Conservation (phyloP, 371 early-diverging fungal species). For the Capillidium rhysosporum region DNA sequence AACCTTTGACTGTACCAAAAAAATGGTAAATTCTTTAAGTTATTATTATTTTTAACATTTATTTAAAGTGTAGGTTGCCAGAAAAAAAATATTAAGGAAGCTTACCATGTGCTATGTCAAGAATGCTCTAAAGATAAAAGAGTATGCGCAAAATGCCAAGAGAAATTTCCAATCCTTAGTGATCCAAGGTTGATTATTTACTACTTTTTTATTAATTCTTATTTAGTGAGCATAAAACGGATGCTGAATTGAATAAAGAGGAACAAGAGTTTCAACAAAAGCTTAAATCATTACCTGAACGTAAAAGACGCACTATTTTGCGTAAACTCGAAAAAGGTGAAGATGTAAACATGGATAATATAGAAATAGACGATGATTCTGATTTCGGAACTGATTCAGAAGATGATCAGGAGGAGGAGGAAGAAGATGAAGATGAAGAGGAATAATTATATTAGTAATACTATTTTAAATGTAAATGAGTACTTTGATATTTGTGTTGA, state of each 20-base stretch:
- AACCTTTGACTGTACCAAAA: constrained; percentile 77
- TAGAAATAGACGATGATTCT: constrained; percentile 15
- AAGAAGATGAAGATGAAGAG: background rate
- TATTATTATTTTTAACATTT: constrained; percentile 11
- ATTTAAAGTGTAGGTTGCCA: constrained; percentile 36
- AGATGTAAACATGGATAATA: constrained; percentile 12
- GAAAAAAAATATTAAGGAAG: constrained; percentile 71
- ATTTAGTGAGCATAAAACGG: constrained; percentile 2
- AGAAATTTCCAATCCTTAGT: constrained; percentile 35
- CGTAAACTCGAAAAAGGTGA: constrained; percentile 57
- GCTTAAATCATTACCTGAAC: constrained; percentile 54
- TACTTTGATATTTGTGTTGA: too few relatives aligned
- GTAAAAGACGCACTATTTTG: constrained; percentile 66
- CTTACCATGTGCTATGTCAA: constrained; percentile 88
- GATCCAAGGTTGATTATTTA: constrained; percentile 20
- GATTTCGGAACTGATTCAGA: constrained; percentile 16
- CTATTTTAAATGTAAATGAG: too few relatives aligned
- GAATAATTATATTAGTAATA: too few relatives aligned
- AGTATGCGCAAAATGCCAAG: constrained; percentile 87
- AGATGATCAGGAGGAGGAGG: constrained; percentile 12
- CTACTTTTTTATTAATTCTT: background rate
- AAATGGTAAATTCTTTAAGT: constrained; percentile 39
- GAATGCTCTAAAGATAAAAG: constrained; percentile 55
- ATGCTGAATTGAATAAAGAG: background rate
- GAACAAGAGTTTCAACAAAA: constrained; percentile 11